These are phyloP conservation scores for Solanum chiquidenum DNA, from an alignment of 257 asterid species.

Conservation along the genomic window DNA sequence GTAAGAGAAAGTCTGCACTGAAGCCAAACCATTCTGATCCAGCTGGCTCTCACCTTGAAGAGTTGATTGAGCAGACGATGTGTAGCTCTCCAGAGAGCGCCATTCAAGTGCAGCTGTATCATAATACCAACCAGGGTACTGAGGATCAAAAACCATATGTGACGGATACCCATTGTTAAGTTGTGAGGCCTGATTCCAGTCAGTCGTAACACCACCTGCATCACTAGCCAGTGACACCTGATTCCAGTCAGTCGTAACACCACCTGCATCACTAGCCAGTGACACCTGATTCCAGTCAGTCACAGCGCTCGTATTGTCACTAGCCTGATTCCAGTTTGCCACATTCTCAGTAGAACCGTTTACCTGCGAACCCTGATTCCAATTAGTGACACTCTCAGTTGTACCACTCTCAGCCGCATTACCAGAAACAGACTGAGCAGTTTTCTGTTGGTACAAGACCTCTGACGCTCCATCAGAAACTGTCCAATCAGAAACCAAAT, in stretches of 20 bases:
- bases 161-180: constrained; percentile 62
- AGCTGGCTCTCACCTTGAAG: constrained; percentile 33
- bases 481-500: constrained; percentile 1
- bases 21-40: constrained; percentile 30
- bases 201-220: constrained; percentile 18
- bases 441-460: constrained; percentile 65
- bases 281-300: constrained; percentile 5
- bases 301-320: neutral
- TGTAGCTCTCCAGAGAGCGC: constrained; percentile 55
- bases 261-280: constrained; percentile 20
- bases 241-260: constrained; percentile 23
- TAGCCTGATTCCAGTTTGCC: constrained; percentile 1
- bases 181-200: constrained; percentile 48
- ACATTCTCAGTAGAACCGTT: neutral
- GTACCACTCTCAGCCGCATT: constrained; percentile 39
- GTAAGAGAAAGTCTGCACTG: constrained; percentile 24
- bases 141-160: constrained; percentile 85
- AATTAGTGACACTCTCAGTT: constrained; percentile 32
- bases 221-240: constrained; percentile 14
- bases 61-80: constrained; percentile 32
- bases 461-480: constrained; percentile 31
- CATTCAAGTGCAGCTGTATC: constrained; percentile 67
- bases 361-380: constrained; percentile 36
- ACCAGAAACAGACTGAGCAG: constrained; percentile 42
- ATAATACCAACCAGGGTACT: constrained; percentile 94